phyloP scores from a whole-genome alignment of 2,329 filamentous ascomycete species.

The Fusarium concolor region DNA sequence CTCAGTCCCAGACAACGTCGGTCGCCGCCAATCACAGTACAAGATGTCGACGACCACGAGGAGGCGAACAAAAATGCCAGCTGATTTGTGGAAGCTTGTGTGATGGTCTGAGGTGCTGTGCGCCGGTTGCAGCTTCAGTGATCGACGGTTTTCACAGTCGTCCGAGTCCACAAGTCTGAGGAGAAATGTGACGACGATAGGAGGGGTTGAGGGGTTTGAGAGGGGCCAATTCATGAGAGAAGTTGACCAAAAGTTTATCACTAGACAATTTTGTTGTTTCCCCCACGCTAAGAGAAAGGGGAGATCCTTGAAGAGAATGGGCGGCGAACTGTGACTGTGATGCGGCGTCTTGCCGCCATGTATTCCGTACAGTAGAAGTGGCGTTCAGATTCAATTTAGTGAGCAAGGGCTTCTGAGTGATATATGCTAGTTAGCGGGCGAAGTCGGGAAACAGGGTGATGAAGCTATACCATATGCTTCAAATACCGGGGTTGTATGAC shows the following conservation, averaged over 20 bases:
- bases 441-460: slow-evolving; percentile 10
- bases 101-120: slow-evolving; percentile 64
- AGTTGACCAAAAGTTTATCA: slow-evolving; percentile 14
- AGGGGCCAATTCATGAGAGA: slow-evolving; percentile 23
- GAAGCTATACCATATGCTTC: slow-evolving; percentile 20
- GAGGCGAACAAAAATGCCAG: slow-evolving; percentile 56
- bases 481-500: slow-evolving; percentile 1
- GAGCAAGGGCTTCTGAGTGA: slow-evolving; percentile 15
- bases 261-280: slow-evolving; percentile 15
- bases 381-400: slow-evolving; percentile 16
- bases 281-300: slow-evolving; percentile 19
- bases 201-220: slow-evolving; percentile 27
- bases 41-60: slow-evolving; percentile 31
- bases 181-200: slow-evolving; percentile 15
- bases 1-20: slow-evolving; percentile 19
- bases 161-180: not conserved
- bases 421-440: slow-evolving; percentile 4
- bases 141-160: slow-evolving; percentile 22
- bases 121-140: slow-evolving; percentile 33
- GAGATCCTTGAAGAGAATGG: slow-evolving; percentile 31
- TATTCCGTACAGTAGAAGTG: not conserved
- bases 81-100: slow-evolving; percentile 64
- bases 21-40: slow-evolving; percentile 17
- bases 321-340: slow-evolving; percentile 5
- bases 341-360: slow-evolving; percentile 5